These are phyloP conservation scores for Amanita exitialis DNA, from an alignment of 768 basidiomycete genomes.

Conservation along the genomic window DNA sequence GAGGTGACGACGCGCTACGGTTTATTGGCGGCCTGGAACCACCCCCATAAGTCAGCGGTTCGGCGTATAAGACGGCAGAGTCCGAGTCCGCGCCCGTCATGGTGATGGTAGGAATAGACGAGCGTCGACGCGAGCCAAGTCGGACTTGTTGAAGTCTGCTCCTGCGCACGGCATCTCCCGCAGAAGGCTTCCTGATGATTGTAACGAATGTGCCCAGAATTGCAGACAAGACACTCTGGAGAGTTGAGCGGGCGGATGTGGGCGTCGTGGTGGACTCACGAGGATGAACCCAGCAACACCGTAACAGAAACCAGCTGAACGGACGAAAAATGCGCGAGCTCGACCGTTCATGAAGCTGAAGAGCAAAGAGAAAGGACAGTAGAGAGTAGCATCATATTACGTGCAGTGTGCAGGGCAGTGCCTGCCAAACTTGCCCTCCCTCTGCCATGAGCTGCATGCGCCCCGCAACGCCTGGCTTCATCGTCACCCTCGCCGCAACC, in stretches of 20 bases:
- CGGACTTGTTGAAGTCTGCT: background rate
- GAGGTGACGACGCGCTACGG: slow-evolving; percentile 19
- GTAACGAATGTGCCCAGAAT: slow-evolving; percentile 9
- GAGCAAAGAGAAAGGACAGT: background rate
- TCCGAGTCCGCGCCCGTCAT: slow-evolving; percentile 2
- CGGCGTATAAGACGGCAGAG: background rate
- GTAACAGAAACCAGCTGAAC: slow-evolving; percentile 21
- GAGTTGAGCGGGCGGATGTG: background rate
- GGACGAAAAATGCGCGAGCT: slow-evolving; percentile 17
- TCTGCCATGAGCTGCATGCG: slow-evolving; percentile 51
- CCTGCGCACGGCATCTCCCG: background rate
- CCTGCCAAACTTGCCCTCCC: background rate
- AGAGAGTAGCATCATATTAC: background rate
- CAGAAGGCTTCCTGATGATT: background rate
- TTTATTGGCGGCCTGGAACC: slow-evolving; percentile 13
- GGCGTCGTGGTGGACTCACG: slow-evolving; percentile 15
- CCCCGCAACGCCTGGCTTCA: slow-evolving; percentile 84
- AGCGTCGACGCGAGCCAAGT: background rate
- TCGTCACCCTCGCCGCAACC: slow-evolving; percentile 74
- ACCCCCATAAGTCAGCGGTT: background rate
- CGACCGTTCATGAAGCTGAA: slow-evolving; percentile 6
- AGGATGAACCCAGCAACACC: slow-evolving; percentile 24
- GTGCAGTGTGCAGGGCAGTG: background rate
- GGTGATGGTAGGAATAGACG: slow-evolving; percentile 3
- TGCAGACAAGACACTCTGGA: slow-evolving; percentile 25